A percentile compares a stretch with the other conserved stretches of the same genome.
Evolutionary conservation across 2,329 filamentous ascomycete species (phyloP).

Genomic region (Sarocladium kiliense): DNA sequence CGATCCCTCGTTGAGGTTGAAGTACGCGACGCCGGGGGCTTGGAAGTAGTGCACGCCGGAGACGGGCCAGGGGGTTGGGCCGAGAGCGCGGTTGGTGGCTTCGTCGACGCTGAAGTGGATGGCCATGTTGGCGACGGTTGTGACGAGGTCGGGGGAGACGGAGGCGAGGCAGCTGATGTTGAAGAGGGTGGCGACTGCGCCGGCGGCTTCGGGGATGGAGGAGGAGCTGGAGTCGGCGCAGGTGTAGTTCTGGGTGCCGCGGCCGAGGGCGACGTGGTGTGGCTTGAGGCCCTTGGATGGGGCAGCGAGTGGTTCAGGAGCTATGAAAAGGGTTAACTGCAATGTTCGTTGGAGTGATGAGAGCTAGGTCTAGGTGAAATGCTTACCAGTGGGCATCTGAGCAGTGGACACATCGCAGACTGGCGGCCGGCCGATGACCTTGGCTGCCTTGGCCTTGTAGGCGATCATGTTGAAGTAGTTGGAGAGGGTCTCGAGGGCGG

Average conservation of each 20-base stretch:
- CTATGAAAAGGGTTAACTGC: conserved; percentile 28
- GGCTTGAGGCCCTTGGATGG: conserved; percentile 57
- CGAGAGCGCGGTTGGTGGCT: conserved; percentile 29
- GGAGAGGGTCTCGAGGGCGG: conserved; percentile 43
- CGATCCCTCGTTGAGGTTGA: conserved; percentile 61
- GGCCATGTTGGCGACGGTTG: conserved; percentile 59
- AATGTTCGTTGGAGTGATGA: too few species aligned
- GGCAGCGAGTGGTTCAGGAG: conserved; percentile 54
- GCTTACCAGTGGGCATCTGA: conserved; percentile 44
- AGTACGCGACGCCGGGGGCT: conserved; percentile 66
- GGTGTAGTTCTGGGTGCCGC: conserved; percentile 92
- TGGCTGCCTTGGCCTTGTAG: conserved; percentile 45
- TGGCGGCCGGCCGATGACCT: conserved; percentile 33
- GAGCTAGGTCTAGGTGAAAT: too few species aligned
- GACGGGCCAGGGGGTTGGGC: conserved; percentile 56
- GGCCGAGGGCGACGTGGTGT: conserved; percentile 77
- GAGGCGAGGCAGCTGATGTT: conserved; percentile 78
- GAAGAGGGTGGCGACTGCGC: conserved; percentile 81
- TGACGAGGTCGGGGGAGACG: conserved; percentile 61
- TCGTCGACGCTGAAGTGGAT: conserved; percentile 58
- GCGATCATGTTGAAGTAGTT: conserved; percentile 58
- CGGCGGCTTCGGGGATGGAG: conserved; percentile 57
- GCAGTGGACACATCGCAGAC: conserved; percentile 51
- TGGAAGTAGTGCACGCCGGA: conserved; percentile 81
- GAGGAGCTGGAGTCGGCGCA: conserved; percentile 60